phyloP scores from a whole-genome alignment of 2,329 filamentous ascomycete genomes.

The Colletotrichum chlorophyti region DNA sequence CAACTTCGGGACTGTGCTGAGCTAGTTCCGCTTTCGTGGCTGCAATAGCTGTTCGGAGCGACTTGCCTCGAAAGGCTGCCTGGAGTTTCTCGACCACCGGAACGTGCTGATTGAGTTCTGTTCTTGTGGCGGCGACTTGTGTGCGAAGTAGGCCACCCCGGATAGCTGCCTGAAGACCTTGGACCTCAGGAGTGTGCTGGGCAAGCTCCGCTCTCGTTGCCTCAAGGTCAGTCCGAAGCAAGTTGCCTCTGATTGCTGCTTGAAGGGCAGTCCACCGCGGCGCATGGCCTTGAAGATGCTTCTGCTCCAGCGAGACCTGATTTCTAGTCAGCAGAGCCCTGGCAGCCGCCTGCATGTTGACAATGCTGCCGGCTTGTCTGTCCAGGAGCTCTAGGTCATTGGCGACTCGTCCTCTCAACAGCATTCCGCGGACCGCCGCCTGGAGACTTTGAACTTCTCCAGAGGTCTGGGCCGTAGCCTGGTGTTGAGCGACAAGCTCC shows the following conservation, averaged over 20 bases:
- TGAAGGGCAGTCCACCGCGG: slow-evolving; percentile 59
- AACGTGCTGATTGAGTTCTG: slow-evolving; percentile 54
- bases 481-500: slow-evolving; percentile 60
- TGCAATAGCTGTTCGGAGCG: slow-evolving; percentile 51
- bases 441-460: slow-evolving; percentile 66
- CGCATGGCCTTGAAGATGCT: slow-evolving; percentile 56
- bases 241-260: slow-evolving; percentile 53
- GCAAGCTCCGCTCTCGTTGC: slow-evolving; percentile 56
- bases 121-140: slow-evolving; percentile 49
- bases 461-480: slow-evolving; percentile 59
- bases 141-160: slow-evolving; percentile 58
- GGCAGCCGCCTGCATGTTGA: slow-evolving; percentile 69
- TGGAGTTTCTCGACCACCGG: slow-evolving; percentile 43
- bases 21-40: slow-evolving; percentile 54
- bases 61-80: slow-evolving; percentile 53
- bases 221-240: slow-evolving; percentile 52
- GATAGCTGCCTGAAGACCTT: slow-evolving; percentile 55
- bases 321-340: slow-evolving; percentile 67
- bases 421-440: slow-evolving; percentile 70
- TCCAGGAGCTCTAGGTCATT: slow-evolving; percentile 60
- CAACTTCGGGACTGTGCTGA: slow-evolving; percentile 50
- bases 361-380: slow-evolving; percentile 56
- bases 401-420: slow-evolving; percentile 64
- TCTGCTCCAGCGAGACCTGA: slow-evolving; percentile 57
- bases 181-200: slow-evolving; percentile 49